Base-by-base conservation (phyloP, 2,329 filamentous ascomycete genomes). In the Ophiocordyceps camponoti-floridani region DNA sequence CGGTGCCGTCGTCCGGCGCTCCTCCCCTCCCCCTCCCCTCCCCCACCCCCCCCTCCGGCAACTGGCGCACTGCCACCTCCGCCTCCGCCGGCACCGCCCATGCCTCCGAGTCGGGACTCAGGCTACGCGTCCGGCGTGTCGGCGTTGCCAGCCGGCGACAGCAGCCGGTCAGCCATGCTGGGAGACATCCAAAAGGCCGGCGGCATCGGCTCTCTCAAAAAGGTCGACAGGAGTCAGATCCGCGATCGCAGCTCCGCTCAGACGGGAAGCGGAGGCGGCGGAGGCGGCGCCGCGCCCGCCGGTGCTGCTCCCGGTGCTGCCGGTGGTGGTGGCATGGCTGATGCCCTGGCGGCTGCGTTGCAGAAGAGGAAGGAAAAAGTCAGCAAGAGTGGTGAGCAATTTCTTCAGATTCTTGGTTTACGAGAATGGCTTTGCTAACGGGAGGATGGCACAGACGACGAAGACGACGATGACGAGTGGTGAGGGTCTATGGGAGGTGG, bases 281-380 rank as follows among this genome's bases (percentile, higher is more conserved):
- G 69, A 7, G 43, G 46, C 12, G 45, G 42, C 11, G 35, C 33
- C 47, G 65, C 74, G 45, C 64, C 75, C 9, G 64, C 73, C 41
- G 72, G 72, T 43, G 65, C 72, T 42, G 61, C 67, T n/a, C 57
- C 68, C 38, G 59, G 66, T 43, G 71, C 71, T 16, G 31, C 11
- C 40, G 71, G 68, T 16, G 72, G 75, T 11, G 75, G 78, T 46
- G 79, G 77, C 33, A 76, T 95, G 72, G 85, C 86, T 19, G 85
- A 82, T 65, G 88, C 86, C 42, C 65, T 94, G 53, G 84, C 84
- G 47, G 81, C 77, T 48, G 83, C 82, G 46, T 63, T 88, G 54
- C 77, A 81, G 57, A 83, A 84, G 65, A 74, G 89, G 61, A 95
- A 95, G 69, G 78, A 86, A 62, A 94, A 94, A 70, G 89, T 95